Percentiles rank a stretch among this genome's conserved stretches.
Evolutionary conservation across 2,329 filamentous ascomycete species (phyloP).

Genomic region (Aspergillus ochraceus): DNA sequence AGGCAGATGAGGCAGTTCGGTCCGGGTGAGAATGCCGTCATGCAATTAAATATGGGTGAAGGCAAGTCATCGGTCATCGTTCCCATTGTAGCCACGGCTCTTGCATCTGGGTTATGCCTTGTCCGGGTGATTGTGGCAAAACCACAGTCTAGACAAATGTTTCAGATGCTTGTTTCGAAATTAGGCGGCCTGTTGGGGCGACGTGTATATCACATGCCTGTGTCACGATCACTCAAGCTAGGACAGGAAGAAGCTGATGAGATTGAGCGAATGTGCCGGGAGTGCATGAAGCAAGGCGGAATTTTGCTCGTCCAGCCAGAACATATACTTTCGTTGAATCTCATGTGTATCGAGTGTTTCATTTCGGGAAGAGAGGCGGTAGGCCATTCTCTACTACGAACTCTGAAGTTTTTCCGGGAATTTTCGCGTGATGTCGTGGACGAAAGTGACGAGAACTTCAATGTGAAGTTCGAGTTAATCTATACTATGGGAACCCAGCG

Average conservation of each 20-base stretch:
- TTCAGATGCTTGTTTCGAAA: constrained; percentile 41
- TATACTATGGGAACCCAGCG: constrained; percentile 61
- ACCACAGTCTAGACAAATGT: constrained; percentile 62
- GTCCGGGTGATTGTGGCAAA: constrained; percentile 62
- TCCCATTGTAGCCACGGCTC: constrained; percentile 58
- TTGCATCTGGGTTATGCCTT: constrained; percentile 53
- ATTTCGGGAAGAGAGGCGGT: constrained; percentile 10
- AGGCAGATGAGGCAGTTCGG: constrained; percentile 52
- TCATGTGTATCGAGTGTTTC: constrained; percentile 59
- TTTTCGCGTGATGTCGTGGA: constrained; percentile 59
- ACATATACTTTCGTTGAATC: constrained; percentile 60
- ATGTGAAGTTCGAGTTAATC: constrained; percentile 60
- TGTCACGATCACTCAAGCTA: constrained; percentile 50
- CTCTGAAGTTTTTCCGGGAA: constrained; percentile 12
- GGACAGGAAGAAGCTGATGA: constrained; percentile 23
- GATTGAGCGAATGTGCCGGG: constrained; percentile 43
- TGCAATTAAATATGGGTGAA: constrained; percentile 72
- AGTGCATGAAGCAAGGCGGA: constrained; percentile 54
- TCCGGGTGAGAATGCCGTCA: constrained; percentile 49
- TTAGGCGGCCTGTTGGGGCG: constrained; percentile 48
- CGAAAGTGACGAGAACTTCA: constrained; percentile 66
- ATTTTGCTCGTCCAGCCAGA: constrained; percentile 64
- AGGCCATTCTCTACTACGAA: constrained; percentile 12
- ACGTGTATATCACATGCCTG: constrained; percentile 47
- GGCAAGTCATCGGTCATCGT: constrained; percentile 71